These are phyloP conservation scores for Scutellaria baicalensis DNA, from an alignment of 257 asterid genomes.

Conservation along the genomic window DNA sequence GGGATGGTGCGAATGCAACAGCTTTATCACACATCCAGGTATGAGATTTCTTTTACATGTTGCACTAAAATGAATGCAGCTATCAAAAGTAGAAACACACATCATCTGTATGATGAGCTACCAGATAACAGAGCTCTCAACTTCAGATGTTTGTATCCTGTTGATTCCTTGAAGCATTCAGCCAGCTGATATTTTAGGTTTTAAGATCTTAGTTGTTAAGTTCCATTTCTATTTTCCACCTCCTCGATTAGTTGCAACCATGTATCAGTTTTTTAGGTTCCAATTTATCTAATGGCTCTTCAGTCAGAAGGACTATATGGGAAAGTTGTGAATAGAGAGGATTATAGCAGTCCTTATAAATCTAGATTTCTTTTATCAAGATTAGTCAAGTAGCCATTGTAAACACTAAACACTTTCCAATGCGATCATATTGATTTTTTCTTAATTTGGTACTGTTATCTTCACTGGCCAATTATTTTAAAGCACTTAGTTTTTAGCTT, in stretches of 20 bases:
- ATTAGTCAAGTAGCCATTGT: neutral
- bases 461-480: neutral
- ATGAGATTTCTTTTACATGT: neutral
- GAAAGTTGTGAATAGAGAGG: neutral
- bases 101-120: neutral
- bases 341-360: neutral
- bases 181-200: neutral
- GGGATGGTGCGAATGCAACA: conserved; percentile 70
- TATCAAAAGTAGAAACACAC: neutral
- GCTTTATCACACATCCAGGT: conserved; percentile 95
- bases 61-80: neutral
- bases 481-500: neutral
- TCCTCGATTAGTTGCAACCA: neutral
- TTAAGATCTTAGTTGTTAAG: neutral
- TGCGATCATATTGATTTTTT: neutral
- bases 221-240: neutral
- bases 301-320: neutral
- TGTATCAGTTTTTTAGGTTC: neutral
- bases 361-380: neutral
- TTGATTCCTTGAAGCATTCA: neutral
- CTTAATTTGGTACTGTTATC: neutral
- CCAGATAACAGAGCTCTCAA: too few species aligned
- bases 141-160: neutral
- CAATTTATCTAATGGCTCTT: neutral
- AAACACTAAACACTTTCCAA: neutral